Evolutionary conservation across 352 stramenopile species (phyloP).

Genomic region (Pythium grandisporangium): DNA sequence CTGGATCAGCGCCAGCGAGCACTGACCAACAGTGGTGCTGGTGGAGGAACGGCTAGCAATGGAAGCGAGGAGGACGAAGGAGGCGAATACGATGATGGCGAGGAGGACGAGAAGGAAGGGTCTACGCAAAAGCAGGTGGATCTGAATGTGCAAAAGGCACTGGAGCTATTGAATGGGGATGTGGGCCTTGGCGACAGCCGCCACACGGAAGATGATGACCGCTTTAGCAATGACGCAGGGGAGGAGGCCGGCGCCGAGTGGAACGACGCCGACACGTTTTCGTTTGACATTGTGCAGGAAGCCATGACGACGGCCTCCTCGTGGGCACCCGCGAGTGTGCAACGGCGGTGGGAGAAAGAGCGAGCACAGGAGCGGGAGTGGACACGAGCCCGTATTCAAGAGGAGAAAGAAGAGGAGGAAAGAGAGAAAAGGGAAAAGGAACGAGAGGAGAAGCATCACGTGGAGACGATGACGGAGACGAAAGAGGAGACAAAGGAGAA

Average conservation of each 20-base stretch:
- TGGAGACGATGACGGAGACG: conserved; percentile 8
- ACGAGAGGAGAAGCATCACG: conserved; percentile 1
- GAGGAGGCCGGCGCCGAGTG: conserved; percentile 11
- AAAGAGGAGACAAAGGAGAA: conserved; percentile 6
- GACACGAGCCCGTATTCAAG: background rate
- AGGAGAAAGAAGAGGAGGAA: conserved; percentile 2
- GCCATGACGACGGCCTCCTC: conserved; percentile 15
- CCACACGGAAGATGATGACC: too few relatives aligned
- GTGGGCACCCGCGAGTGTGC: background rate
- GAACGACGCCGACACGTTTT: conserved; percentile 10
- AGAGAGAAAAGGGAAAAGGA: conserved; percentile 1
- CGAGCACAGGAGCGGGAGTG: conserved; percentile 2
- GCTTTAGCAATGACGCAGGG: background rate
- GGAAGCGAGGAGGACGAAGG: conserved; percentile 7
- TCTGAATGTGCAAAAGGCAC: conserved; percentile 36
- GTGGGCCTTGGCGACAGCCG: too few relatives aligned
- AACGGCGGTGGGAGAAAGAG: too few relatives aligned
- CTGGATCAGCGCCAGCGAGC: conserved; percentile 2
- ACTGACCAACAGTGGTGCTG: too few relatives aligned
- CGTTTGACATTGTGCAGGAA: conserved; percentile 49
- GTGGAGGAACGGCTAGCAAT: too few relatives aligned
- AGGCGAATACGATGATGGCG: conserved; percentile 11
- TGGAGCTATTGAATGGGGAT: conserved; percentile 46
- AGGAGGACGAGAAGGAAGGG: conserved; percentile 38
- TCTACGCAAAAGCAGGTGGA: too few relatives aligned